A percentile compares a stretch with the other conserved stretches of the same genome.
phyloP scores from a whole-genome alignment of 805 yeast genomes.

The Pichia nakasei region DNA sequence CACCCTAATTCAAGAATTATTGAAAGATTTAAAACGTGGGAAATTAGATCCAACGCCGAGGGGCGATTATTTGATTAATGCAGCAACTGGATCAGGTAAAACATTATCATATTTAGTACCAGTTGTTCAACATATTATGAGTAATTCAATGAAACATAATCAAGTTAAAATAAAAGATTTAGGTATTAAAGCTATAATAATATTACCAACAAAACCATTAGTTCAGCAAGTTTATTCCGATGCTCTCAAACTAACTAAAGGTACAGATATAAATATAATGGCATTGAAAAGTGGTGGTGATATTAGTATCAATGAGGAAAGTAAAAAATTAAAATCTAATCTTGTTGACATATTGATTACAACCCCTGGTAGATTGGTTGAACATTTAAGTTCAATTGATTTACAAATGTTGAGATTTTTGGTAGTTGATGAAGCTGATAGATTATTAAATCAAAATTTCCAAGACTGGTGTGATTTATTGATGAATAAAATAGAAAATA shows the following conservation, averaged over 20 bases:
- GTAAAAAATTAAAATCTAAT: conserved; percentile 32
- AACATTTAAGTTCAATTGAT: conserved; percentile 42
- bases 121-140: conserved; percentile 55
- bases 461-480: conserved; percentile 82
- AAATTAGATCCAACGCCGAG: conserved; percentile 41
- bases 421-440: conserved; percentile 76
- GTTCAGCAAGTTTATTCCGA: conserved; percentile 73
- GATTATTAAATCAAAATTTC: conserved; percentile 76
- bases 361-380: conserved; percentile 81
- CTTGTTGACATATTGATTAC: conserved; percentile 59
- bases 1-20: conserved; percentile 48
- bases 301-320: conserved; percentile 53
- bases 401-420: conserved; percentile 50
- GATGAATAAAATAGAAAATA: conserved; percentile 30
- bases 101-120: conserved; percentile 87
- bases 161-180: conserved; percentile 29
- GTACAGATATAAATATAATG: conserved; percentile 56
- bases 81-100: conserved; percentile 94
- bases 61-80: conserved; percentile 82
- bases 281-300: conserved; percentile 43
- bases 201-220: conserved; percentile 88
- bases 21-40: conserved; percentile 34
- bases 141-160: conserved; percentile 12
- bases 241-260: conserved; percentile 49
- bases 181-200: conserved; percentile 59